Conservation (phyloP, 1,284 basidiomycete species). For the Tylopilus sp. region DNA sequence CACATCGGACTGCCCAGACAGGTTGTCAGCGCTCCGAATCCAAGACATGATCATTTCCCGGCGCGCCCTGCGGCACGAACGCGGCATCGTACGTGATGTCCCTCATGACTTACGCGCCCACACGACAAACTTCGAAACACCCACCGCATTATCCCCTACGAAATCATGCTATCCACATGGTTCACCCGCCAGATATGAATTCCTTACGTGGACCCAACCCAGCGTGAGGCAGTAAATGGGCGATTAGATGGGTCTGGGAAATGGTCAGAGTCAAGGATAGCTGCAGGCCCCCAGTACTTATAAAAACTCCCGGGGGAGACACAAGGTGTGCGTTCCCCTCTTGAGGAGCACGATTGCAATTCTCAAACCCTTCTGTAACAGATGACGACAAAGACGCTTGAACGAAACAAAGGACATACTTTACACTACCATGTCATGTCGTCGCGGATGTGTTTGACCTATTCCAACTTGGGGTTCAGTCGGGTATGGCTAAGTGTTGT, state of each 20-base stretch:
- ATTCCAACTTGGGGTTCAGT: too few species aligned
- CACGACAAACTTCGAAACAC: conserved; percentile 49
- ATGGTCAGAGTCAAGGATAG: too few species aligned
- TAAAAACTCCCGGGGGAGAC: too few species aligned
- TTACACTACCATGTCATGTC: not conserved
- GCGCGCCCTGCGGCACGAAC: conserved; percentile 47
- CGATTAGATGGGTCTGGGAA: too few species aligned
- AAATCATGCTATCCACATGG: not conserved
- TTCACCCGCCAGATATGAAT: not conserved
- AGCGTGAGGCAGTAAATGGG: too few species aligned
- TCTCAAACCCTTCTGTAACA: too few species aligned
- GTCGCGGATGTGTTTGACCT: not conserved
- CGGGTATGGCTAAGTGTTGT: too few species aligned
- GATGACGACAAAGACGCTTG: not conserved
- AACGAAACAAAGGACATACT: not conserved
- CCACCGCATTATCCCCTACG: conserved; percentile 39
- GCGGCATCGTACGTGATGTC: conserved; percentile 36
- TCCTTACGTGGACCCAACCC: too few species aligned
- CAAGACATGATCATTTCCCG: conserved; percentile 21
- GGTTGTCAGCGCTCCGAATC: conserved; percentile 2
- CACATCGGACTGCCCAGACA: conserved; percentile 42
- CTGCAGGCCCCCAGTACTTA: too few species aligned
- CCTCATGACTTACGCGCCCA: conserved; percentile 46
- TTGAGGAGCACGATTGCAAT: conserved; percentile 10
- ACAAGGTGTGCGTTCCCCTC: too few species aligned